A percentile compares a stretch with the other conserved stretches of the same genome.
These are phyloP conservation scores for Przewalskia tangutica DNA, from an alignment of 257 asterid species.

Conservation along the genomic window DNA sequence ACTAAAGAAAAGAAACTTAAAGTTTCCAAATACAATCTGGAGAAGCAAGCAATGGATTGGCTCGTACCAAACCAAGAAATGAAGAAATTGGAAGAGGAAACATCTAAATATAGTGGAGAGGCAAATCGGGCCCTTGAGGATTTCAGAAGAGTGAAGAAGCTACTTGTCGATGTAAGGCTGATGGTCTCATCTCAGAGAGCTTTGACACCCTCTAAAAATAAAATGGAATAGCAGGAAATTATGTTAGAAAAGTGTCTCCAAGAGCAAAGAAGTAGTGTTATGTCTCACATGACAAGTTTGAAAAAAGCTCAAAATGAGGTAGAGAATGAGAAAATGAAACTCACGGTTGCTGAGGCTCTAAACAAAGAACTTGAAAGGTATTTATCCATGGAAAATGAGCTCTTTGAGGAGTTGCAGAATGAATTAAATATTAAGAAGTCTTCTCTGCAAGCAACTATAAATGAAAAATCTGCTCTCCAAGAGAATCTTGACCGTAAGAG, in stretches of 20 bases:
- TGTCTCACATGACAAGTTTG: conserved; percentile 46
- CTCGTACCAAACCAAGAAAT: conserved; percentile 54
- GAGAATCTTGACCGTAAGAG: conserved; percentile 41
- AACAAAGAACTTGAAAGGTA: conserved; percentile 56
- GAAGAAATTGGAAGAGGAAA: conserved; percentile 47
- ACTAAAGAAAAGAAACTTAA: conserved; percentile 43
- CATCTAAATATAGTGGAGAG: conserved; percentile 39
- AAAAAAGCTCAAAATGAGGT: conserved; percentile 62
- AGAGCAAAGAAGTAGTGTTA: conserved; percentile 41
- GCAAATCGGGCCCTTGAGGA: conserved; percentile 48
- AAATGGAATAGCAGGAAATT: conserved; percentile 50
- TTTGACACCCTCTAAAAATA: conserved; percentile 39
- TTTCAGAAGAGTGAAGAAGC: conserved; percentile 55
- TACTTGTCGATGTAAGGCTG: conserved; percentile 63
- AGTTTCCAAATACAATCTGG: conserved; percentile 48
- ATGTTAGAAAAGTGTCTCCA: conserved; percentile 39
- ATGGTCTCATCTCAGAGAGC: conserved; percentile 66
- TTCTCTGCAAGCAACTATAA: conserved; percentile 38
- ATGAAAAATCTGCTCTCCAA: conserved; percentile 35
- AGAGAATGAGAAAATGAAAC: conserved; percentile 54
- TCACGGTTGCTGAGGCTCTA: conserved; percentile 53
- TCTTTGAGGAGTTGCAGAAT: conserved; percentile 38
- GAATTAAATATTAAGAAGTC: conserved; percentile 40
- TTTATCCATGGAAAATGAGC: conserved; percentile 54
- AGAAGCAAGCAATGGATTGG: conserved; percentile 76